Evolutionary conservation across 495 filamentous ascomycete species (phyloP).

Genomic region (Penicillium steckii): DNA sequence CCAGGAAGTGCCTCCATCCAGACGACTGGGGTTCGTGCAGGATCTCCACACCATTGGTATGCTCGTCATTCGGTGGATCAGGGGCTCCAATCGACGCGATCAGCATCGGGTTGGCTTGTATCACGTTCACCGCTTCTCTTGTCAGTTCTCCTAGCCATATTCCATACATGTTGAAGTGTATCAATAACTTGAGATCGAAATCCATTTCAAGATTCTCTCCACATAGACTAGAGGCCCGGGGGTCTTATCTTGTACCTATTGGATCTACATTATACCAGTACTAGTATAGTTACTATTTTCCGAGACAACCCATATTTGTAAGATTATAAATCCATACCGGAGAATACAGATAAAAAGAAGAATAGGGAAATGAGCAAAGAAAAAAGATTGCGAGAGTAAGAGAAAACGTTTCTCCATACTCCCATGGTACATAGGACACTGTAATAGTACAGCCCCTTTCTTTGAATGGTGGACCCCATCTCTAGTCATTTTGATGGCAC

Average conservation of each 20-base stretch:
- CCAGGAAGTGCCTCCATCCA: constrained; percentile 4
- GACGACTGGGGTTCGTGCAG: constrained; percentile 19
- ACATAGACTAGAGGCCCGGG: too few species aligned
- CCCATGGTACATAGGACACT: too few species aligned
- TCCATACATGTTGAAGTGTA: too few species aligned
- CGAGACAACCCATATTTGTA: too few species aligned
- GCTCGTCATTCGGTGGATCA: constrained; percentile 34
- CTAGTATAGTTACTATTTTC: too few species aligned
- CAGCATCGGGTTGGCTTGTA: constrained; percentile 19
- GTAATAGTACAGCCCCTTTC: background rate
- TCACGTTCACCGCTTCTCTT: constrained; percentile 31
- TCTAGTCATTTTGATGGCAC: background rate
- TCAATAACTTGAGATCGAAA: too few species aligned
- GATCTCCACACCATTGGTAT: constrained; percentile 25
- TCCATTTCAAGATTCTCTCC: too few species aligned
- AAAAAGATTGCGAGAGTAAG: background rate
- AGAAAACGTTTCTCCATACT: too few species aligned
- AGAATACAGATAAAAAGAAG: background rate
- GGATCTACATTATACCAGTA: too few species aligned
- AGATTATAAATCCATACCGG: too few species aligned
- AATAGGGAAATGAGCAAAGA: constrained; percentile 1
- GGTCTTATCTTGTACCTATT: constrained; percentile 9
- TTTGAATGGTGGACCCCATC: constrained; percentile 6
- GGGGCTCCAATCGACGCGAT: constrained; percentile 26
- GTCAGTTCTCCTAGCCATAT: background rate